Evolutionary conservation across 495 filamentous ascomycete genomes (phyloP), one percentile per base, ranked within the genome.

Genomic region (Astrocystis sublimbata): DNA sequence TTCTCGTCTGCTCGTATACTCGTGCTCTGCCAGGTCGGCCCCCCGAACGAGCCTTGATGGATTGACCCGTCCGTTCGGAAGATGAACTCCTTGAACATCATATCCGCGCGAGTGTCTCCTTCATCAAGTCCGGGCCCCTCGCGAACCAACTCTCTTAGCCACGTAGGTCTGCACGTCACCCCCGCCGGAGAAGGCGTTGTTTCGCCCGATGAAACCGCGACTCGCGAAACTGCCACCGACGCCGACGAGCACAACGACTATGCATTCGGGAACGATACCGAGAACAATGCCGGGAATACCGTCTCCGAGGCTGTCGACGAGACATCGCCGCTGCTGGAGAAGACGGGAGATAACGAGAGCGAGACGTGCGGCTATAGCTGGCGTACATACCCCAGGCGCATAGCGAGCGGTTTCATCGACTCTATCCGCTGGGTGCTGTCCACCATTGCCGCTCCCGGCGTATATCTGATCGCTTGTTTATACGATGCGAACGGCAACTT

Each of bases 81-180:
- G 79, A 98, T 98, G 93, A 97, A 98, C 88, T 96, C 93, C 70
- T 79, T 98, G 81, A 96, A 96, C 77, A 90, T 97, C 75, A 83
- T 98, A 74, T 96, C 92, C 65, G 85, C 90, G 73, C 88, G 90
- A 79, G 91, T 94, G 60, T 84, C 83, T 65, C 83, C 82, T 62
- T 71, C 82, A 46, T 72, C 81, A 63, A 85, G 80, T 68, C 79
- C 81, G 13, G 71, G 74, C 40, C 86, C 86, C 54, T 82, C 85
- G 59, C 81, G 88, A 76, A 86, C 86, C 56, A 88, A 85, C 67
- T 90, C 87, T 13, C 80, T 88, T 61, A 82, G 80, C 62, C 82
- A 87, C 33, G 75, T 83, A 40, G 71, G 80, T 60, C 72, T 79
- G 17, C 71, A 81, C 33, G 71, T 78, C 35, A 70, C 72, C 67